A percentile compares a stretch with the other conserved stretches of the same genome.
These are phyloP conservation scores for Fraxinus quadrangulata DNA, from an alignment of 257 asterid species.

Conservation along the genomic window DNA sequence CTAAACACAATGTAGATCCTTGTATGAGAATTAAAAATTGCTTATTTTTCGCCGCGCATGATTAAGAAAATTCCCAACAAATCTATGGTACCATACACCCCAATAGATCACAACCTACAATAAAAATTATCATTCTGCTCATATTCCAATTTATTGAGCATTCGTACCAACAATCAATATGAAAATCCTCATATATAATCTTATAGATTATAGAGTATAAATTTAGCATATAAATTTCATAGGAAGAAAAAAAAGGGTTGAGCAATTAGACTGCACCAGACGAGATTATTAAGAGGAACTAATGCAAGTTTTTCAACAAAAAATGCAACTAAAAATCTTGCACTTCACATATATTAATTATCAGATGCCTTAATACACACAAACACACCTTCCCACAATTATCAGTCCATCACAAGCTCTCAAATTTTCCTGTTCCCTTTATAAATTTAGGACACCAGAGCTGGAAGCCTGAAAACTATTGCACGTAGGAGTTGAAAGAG, in stretches of 20 bases:
- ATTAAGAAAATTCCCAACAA: too few species aligned
- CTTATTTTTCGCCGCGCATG: too few species aligned
- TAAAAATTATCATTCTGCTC: not conserved
- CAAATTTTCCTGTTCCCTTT: not conserved
- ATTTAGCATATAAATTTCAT: not conserved
- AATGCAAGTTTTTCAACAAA: not conserved
- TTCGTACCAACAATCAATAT: too few species aligned
- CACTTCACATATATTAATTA: not conserved
- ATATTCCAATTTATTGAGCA: not conserved
- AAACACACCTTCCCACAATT: not conserved
- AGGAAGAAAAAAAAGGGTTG: too few species aligned
- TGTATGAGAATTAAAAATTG: too few species aligned
- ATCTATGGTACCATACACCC: not conserved
- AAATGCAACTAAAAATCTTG: not conserved
- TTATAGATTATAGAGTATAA: too few species aligned
- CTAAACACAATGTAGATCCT: too few species aligned
- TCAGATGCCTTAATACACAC: not conserved
- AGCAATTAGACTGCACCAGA: not conserved
- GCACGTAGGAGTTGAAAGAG: not conserved
- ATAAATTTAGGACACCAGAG: not conserved
- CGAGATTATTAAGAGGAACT: not conserved
- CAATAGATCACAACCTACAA: not conserved
- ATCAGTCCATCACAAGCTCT: not conserved
- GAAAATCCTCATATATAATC: too few species aligned
- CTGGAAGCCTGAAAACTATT: not conserved